Evolutionary conservation across 495 filamentous ascomycete genomes (phyloP).

Genomic region (Cenococcum geophilum): DNA sequence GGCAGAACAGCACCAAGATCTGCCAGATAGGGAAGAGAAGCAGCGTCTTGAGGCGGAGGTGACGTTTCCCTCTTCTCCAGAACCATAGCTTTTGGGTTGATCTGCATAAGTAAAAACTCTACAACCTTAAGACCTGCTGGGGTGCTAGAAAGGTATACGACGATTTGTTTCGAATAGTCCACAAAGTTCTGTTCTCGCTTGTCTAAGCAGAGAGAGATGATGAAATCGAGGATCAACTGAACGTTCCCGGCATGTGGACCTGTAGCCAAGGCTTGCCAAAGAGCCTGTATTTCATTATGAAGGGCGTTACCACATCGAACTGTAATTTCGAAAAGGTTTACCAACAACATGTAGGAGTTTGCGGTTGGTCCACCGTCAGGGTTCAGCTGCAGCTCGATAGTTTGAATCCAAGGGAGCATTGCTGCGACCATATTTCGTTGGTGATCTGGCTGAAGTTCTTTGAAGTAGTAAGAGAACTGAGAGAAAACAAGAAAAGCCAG

Average conservation of each 20-base stretch:
- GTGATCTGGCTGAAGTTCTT: constrained; percentile 65
- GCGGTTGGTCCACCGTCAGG: constrained; percentile 86
- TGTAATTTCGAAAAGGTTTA: constrained; percentile 94
- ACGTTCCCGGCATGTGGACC: constrained; percentile 94
- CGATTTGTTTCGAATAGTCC: constrained; percentile 93
- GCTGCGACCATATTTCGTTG: constrained; percentile 93
- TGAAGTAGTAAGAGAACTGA: constrained; percentile 88
- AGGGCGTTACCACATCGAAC: constrained; percentile 80
- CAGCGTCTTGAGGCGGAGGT: constrained; percentile 66
- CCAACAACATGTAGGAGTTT: constrained; percentile 87
- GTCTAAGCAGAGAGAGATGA: constrained; percentile 87
- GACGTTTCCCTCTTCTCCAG: constrained; percentile 70
- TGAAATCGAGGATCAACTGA: constrained; percentile 87
- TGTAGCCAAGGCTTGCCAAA: constrained; percentile 94
- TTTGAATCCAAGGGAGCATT: constrained; percentile 93
- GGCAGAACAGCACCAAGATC: constrained; percentile 75
- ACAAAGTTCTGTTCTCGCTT: constrained; percentile 95
- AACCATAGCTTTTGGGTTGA: constrained; percentile 86
- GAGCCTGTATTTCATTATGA: constrained; percentile 93
- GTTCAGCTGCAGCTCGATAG: constrained; percentile 88
- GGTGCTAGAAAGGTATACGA: constrained; percentile 89
- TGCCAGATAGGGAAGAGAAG: constrained; percentile 77
- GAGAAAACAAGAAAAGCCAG: constrained; percentile 91
- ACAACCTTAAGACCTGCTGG: constrained; percentile 87
- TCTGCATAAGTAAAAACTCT: constrained; percentile 85